These are phyloP conservation scores for Stemphylium lycopersici DNA, from an alignment of 2,329 filamentous ascomycete genomes.

Conservation along the genomic window DNA sequence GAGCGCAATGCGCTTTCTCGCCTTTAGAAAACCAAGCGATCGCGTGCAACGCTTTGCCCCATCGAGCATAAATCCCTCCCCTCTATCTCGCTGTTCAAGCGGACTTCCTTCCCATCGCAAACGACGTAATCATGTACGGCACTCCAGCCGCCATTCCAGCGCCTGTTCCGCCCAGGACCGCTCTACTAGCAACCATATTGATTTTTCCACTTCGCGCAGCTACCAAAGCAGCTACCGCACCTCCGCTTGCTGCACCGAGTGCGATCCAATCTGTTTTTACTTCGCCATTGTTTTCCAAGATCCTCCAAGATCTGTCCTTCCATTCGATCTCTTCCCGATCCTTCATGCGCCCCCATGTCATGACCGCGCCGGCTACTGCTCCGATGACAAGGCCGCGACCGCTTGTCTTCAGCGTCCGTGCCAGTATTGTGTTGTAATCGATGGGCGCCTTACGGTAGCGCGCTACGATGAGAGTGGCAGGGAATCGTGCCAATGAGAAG, in stretches of 20 bases:
- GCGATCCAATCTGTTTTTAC: slow-evolving; percentile 64
- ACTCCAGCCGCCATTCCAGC: slow-evolving; percentile 59
- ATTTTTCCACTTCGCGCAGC: slow-evolving; percentile 38
- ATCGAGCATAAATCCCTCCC: neutral
- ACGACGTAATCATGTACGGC: slow-evolving; percentile 47
- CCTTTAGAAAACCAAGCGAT: neutral
- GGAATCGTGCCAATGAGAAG: slow-evolving; percentile 51
- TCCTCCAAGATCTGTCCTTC: slow-evolving; percentile 67
- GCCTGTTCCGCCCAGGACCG: slow-evolving; percentile 54
- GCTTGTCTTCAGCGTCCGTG: slow-evolving; percentile 53
- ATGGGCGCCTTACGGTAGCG: slow-evolving; percentile 34
- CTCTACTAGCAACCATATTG: slow-evolving; percentile 44
- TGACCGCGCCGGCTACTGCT: slow-evolving; percentile 53
- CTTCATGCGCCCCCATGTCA: slow-evolving; percentile 59
- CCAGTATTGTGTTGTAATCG: slow-evolving; percentile 23
- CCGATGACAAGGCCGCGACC: slow-evolving; percentile 56
- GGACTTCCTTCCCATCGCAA: slow-evolving; percentile 22
- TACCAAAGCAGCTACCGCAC: slow-evolving; percentile 42
- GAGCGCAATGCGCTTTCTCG: neutral
- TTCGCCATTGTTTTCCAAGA: slow-evolving; percentile 63
- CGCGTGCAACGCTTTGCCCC: neutral
- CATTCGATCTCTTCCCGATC: slow-evolving; percentile 66
- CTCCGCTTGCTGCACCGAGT: slow-evolving; percentile 51
- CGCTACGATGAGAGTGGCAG: slow-evolving; percentile 36
- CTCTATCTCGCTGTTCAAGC: slow-evolving; percentile 4